Percentiles rank a stretch among this genome's conserved stretches.
Conservation (phyloP, 176 grass and related monocot genomes). For the Zoysia japonica region DNA sequence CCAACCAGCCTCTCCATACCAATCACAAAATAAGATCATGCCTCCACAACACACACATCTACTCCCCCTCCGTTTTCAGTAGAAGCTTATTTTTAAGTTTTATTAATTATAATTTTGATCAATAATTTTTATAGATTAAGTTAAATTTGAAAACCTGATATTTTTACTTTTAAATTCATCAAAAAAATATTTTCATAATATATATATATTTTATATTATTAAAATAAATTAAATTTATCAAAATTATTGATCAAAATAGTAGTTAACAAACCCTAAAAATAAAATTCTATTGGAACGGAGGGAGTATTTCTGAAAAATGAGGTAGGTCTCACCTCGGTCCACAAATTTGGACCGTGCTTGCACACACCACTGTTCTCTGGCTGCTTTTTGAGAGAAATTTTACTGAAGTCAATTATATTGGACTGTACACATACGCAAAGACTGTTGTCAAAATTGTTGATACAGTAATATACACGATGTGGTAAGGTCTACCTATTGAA, state of each 20-base stretch:
- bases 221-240: no score
- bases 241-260: no score
- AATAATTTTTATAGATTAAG: no score
- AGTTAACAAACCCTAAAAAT: no score
- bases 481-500: neutral
- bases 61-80: no score
- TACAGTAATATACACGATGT: neutral
- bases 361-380: constrained; percentile 29
- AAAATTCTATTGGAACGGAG: no score
- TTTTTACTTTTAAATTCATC: no score
- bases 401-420: neutral
- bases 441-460: neutral
- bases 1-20: constrained; percentile 53
- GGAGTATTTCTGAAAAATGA: constrained; percentile 1
- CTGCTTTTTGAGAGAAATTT: constrained; percentile 25
- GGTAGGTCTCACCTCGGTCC: constrained; percentile 35
- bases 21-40: constrained; percentile 51
- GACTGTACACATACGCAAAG: constrained; percentile 7
- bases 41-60: constrained; percentile 33
- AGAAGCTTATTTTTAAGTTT: no score
- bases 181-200: no score
- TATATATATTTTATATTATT: no score
- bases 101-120: no score
- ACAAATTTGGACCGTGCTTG: constrained; percentile 49
- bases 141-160: no score